These are phyloP conservation scores for Phytophthora europaea DNA, from an alignment of 352 stramenopile genomes.

Conservation along the genomic window DNA sequence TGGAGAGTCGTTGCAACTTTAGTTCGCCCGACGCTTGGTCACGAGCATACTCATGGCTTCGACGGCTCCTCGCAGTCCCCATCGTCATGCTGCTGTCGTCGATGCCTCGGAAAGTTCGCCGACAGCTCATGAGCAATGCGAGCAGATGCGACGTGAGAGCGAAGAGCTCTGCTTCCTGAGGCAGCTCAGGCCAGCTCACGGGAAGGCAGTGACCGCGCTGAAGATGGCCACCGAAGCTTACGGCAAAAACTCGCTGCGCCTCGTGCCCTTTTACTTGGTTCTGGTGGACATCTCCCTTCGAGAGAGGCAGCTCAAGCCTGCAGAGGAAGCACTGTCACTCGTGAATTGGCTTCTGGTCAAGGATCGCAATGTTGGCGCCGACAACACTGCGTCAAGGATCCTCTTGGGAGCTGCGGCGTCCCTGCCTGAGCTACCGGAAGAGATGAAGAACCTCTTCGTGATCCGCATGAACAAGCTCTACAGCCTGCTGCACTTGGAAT, in stretches of 20 bases:
- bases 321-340: slow-evolving; percentile 72
- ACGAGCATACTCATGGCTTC: slow-evolving; percentile 14
- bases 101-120: slow-evolving; percentile 13
- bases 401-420: slow-evolving; percentile 10
- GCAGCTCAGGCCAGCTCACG: slow-evolving; percentile 56
- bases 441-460: slow-evolving; percentile 69
- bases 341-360: slow-evolving; percentile 84
- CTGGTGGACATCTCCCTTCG: slow-evolving; percentile 73
- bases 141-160: slow-evolving; percentile 64
- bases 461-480: slow-evolving; percentile 84
- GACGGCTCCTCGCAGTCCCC: slow-evolving; percentile 27
- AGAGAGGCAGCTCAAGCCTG: slow-evolving; percentile 68
- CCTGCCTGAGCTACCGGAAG: slow-evolving; percentile 45
- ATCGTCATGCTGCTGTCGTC: slow-evolving; percentile 16
- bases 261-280: slow-evolving; percentile 76
- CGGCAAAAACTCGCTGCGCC: slow-evolving; percentile 58
- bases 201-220: slow-evolving; percentile 54
- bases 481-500: slow-evolving; percentile 67
- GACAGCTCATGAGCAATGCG: slow-evolving; percentile 41
- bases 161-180: slow-evolving; percentile 66
- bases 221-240: slow-evolving; percentile 58
- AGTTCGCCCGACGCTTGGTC: slow-evolving; percentile 15
- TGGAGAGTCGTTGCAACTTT: slow-evolving; percentile 15
- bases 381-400: slow-evolving; percentile 12
- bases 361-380: slow-evolving; percentile 40